These are phyloP conservation scores for Colletotrichum graminicola DNA, from an alignment of 2,329 filamentous ascomycete genomes.

Conservation along the genomic window DNA sequence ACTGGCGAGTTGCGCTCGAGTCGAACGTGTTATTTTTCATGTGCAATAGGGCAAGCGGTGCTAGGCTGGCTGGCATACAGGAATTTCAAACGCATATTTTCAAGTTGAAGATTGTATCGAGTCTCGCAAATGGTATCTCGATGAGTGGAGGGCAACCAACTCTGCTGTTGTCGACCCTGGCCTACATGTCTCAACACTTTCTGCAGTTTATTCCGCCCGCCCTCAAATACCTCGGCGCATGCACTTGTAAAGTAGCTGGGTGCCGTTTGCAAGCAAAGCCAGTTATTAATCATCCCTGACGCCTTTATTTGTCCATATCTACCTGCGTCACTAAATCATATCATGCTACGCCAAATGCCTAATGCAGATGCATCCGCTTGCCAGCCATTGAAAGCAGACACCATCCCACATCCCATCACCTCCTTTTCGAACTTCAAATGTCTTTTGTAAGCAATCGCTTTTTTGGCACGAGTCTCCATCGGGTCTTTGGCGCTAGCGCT, in stretches of 20 bases:
- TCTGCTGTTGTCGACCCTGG: background rate
- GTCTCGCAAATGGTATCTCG: background rate
- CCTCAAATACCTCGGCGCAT: background rate
- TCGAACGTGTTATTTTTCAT: constrained; percentile 2
- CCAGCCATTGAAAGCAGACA: constrained; percentile 1
- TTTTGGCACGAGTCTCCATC: constrained; percentile 1
- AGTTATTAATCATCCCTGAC: constrained; percentile 7
- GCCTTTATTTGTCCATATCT: constrained; percentile 18
- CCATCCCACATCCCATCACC: background rate
- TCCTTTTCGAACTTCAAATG: background rate
- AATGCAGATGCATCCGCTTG: constrained; percentile 37
- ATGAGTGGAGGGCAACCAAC: background rate
- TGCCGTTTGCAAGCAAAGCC: background rate
- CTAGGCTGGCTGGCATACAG: constrained; percentile 27
- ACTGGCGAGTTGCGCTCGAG: background rate
- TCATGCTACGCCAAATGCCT: constrained; percentile 21
- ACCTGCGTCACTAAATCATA: constrained; percentile 9
- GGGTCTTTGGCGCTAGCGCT: background rate
- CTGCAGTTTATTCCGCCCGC: background rate
- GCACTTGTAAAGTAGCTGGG: background rate
- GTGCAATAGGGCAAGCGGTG: constrained; percentile 33
- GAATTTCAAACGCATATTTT: background rate
- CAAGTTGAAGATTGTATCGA: background rate
- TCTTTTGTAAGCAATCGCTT: background rate
- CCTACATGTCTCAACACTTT: background rate